Base-by-base conservation (phyloP, 495 filamentous ascomycete species). In the Glutinoglossum americanum region DNA sequence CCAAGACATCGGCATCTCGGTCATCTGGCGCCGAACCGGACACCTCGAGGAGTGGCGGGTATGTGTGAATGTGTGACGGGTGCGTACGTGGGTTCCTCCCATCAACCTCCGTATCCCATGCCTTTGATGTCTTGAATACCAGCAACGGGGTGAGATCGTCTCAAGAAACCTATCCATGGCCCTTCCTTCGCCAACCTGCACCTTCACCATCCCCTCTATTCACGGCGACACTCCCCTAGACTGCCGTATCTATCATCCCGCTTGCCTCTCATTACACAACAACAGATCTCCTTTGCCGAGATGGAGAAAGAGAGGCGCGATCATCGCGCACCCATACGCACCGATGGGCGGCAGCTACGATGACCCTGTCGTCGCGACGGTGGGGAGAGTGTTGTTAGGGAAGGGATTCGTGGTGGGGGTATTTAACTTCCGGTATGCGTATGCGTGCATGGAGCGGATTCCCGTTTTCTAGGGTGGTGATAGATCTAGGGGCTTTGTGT, bases 321-420 rank as follows among this genome's bases (percentile, higher is more conserved):
- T 96, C 23, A 66, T 98, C 26, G 90, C 89, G 0, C 92, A 97
- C 67, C 89, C 92, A 0, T 98, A 96, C 60, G 87, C 88, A 21
- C 78, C 84, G 0, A 71, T 97, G 6, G 92, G 92, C 11, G 92
- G 92, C 5, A 82, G 73, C 70, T 90, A 80, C 66, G 84, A 96
- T 65, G 88, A 97, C 61, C 75, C 76, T 0, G 74, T 93, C 23
- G 85, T 98, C 15, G 69, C 76, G 32, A 70, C 78, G 25, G 66
- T 85, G 13, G 77, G 76, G 1, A 66, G 67, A 1, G 80, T 82
- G 57, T 72, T 95, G 26, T 66, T 94, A 7, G 67, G 73, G 4
- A 64, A 72, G 26, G 87, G 85, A 19, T 90, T 76, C 63, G 67
- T 93, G 1, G 86, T 96, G 19, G 84, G 75, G 6, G 94, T 87